A percentile compares a stretch with the other conserved stretches of the same genome.
These are phyloP conservation scores for Rhizoctonia solani DNA, from an alignment of 1,284 basidiomycete genomes.

Conservation along the genomic window DNA sequence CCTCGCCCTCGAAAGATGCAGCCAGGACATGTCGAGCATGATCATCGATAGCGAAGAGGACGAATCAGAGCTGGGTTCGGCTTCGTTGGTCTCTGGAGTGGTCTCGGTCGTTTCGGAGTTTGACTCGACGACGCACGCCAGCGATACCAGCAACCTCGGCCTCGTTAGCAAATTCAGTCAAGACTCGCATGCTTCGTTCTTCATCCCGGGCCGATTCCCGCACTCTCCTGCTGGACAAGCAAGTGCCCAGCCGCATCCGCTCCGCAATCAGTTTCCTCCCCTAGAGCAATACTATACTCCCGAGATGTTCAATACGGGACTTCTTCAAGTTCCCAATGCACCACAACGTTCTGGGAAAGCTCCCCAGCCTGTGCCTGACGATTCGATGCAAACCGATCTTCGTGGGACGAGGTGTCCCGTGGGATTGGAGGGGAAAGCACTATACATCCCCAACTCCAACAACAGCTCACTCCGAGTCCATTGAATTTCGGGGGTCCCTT, in stretches of 20 bases:
- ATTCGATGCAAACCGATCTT: conserved; percentile 32
- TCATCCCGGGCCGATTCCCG: conserved; percentile 20
- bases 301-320: background rate
- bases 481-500: background rate
- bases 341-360: conserved; percentile 15
- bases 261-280: conserved; percentile 7
- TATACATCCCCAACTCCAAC: conserved; percentile 22
- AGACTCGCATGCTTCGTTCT: conserved; percentile 5
- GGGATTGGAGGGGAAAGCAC: conserved; percentile 20
- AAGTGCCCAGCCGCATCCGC: conserved; percentile 1
- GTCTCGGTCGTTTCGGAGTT: conserved; percentile 27
- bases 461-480: background rate
- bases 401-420: conserved; percentile 27
- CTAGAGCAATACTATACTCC: conserved; percentile 27
- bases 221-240: background rate
- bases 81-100: conserved; percentile 20
- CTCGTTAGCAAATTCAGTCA: conserved; percentile 29
- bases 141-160: conserved; percentile 24
- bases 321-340: conserved; percentile 5
- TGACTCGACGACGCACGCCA: conserved; percentile 26
- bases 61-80: conserved; percentile 14
- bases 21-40: conserved; percentile 20
- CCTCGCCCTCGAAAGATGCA: conserved; percentile 20
- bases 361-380: conserved; percentile 2
- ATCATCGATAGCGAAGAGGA: background rate